phyloP scores from a whole-genome alignment of 2,329 filamentous ascomycete species.

The Pleomassaria siparia region DNA sequence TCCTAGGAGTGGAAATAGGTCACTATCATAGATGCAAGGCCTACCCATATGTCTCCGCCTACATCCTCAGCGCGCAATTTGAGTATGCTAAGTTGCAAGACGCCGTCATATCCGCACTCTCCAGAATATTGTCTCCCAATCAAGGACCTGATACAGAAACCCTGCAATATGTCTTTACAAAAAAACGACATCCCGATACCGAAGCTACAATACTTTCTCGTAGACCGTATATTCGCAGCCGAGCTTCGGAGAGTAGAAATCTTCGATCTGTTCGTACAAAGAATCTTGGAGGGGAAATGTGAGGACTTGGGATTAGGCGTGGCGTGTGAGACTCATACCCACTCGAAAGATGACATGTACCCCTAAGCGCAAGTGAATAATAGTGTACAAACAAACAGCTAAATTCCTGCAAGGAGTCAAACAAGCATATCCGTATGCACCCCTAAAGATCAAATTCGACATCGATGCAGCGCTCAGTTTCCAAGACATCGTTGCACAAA shows the following conservation, averaged over 20 bases:
- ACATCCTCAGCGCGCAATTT: background rate
- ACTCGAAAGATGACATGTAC: background rate
- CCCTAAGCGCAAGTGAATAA: background rate
- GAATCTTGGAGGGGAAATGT: background rate
- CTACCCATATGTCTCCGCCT: background rate
- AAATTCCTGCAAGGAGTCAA: background rate
- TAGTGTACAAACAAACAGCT: too few relatives aligned
- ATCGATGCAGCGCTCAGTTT: too few relatives aligned
- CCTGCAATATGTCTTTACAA: slow-evolving; percentile 1
- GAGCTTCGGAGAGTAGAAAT: background rate
- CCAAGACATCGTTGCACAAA: too few relatives aligned
- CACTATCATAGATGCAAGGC: slow-evolving; percentile 3
- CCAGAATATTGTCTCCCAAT: background rate
- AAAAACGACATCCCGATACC: background rate
- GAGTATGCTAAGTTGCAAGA: background rate
- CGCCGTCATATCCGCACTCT: background rate
- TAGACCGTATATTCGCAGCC: background rate
- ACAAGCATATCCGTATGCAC: background rate
- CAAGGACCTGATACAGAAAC: background rate
- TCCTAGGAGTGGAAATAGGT: too few relatives aligned
- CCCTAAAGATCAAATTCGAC: background rate
- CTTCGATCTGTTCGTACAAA: background rate
- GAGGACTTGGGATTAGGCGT: background rate
- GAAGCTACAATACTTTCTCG: slow-evolving; percentile 2
- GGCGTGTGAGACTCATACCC: background rate